Evolutionary conservation across 345 rosid genomes (phyloP), one percentile per base, ranked within the genome.

Genomic region (Acer campestre): DNA sequence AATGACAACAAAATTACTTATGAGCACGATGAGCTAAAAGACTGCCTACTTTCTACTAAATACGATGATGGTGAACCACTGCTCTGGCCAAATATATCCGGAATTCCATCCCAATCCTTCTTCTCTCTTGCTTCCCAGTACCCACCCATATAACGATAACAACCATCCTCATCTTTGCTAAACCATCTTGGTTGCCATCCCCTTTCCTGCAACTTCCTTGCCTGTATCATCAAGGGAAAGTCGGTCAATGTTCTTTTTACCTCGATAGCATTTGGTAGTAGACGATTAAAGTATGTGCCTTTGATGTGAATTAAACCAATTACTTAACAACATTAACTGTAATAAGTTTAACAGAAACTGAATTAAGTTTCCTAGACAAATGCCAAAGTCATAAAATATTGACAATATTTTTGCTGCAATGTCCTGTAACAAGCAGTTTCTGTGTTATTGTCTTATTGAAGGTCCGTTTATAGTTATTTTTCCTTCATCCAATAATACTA

Each of bases 101-200:
- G 76, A 62, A 94, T 93, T 48, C 77, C 88, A 68, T 83, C 85
- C 99, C 99, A 97, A 6, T 83, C 79, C 77, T 79, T 85, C 67
- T 83, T 87, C 42, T 90, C 98, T 83, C 94, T 88, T 67, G 94
- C 86, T 88, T 97, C 95, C 99, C 99, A 97, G 75, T 97, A 97
- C 12, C 94, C 95, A n/a, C 98, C 98, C 0, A 69, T 58, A 49
- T 94, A 97, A 3, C 82, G 90, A 77, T 97, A 97, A 81, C 94
- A 91, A 22, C 98, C 95, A 70, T 94, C 98, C 76, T 91, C 96
- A 18, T 90, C 98, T 72, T 90, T 93, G 13, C 51, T 75, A 68
- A 94, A 97, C 99, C 99, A 97, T 75, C 96, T 88, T 14, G 98
- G 98, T 77, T 86, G 97, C 99, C 99, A 97, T 25, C 99, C 99